Conservation (phyloP, 2,329 filamentous ascomycete genomes). For the Stenocarpella maydis region DNA sequence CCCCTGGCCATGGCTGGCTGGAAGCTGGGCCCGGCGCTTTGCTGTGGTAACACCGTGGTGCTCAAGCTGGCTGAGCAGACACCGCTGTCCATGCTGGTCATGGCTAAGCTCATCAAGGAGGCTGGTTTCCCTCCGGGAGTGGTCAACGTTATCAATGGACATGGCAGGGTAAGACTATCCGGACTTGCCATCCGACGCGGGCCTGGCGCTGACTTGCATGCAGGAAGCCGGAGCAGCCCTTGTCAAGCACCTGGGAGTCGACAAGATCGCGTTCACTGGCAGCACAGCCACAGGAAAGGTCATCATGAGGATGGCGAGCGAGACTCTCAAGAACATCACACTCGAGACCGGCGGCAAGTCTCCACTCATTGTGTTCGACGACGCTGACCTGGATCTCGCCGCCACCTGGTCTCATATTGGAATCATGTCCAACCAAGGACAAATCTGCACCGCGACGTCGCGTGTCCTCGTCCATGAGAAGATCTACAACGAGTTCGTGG, state of each 20-base stretch:
- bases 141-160: slow-evolving; percentile 75
- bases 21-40: slow-evolving; percentile 77
- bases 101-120: slow-evolving; percentile 73
- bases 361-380: slow-evolving; percentile 67
- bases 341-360: slow-evolving; percentile 71
- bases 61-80: slow-evolving; percentile 73
- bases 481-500: slow-evolving; percentile 68
- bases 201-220: neutral
- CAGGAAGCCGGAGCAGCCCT: slow-evolving; percentile 70
- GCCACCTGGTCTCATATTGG: slow-evolving; percentile 60
- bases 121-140: slow-evolving; percentile 81
- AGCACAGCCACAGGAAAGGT: slow-evolving; percentile 72
- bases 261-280: slow-evolving; percentile 78
- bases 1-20: slow-evolving; percentile 79
- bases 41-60: slow-evolving; percentile 69
- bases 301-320: slow-evolving; percentile 75
- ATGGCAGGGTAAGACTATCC: slow-evolving; percentile 53
- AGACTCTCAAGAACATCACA: slow-evolving; percentile 68
- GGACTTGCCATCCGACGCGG: too few relatives aligned
- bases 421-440: slow-evolving; percentile 66
- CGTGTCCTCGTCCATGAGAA: slow-evolving; percentile 67
- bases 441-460: slow-evolving; percentile 68
- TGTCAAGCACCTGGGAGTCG: slow-evolving; percentile 68
- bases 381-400: slow-evolving; percentile 68
- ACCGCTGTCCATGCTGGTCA: slow-evolving; percentile 67